phyloP scores from a whole-genome alignment of 148 eudicot species.

The Nepenthes gracilis region DNA sequence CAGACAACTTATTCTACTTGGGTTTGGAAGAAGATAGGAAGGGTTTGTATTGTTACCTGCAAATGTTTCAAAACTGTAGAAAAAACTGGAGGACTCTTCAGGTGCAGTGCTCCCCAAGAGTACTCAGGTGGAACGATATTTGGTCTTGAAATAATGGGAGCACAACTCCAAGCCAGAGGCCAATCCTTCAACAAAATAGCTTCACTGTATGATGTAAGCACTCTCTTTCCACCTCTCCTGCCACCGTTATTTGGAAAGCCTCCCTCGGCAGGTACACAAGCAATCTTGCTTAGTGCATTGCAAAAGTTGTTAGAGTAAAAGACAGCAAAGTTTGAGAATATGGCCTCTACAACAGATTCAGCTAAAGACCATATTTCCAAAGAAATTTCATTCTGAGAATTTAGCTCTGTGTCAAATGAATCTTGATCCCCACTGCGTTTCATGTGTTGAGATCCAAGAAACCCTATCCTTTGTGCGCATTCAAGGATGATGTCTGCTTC shows the following conservation, averaged over 20 bases:
- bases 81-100: slow-evolving; percentile 84
- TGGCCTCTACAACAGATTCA: slow-evolving; percentile 67
- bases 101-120: slow-evolving; percentile 82
- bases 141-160: slow-evolving; percentile 70
- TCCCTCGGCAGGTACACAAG: slow-evolving; percentile 84
- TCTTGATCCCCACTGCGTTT: slow-evolving; percentile 32
- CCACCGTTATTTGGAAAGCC: slow-evolving; percentile 90
- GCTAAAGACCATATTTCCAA: slow-evolving; percentile 76
- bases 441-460: slow-evolving; percentile 57
- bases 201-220: slow-evolving; percentile 75
- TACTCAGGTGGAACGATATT: slow-evolving; percentile 86
- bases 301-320: slow-evolving; percentile 84
- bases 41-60: slow-evolving; percentile 32
- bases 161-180: slow-evolving; percentile 95
- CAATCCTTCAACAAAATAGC: slow-evolving; percentile 86
- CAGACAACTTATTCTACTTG: neutral
- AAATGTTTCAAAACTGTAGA: slow-evolving; percentile 62
- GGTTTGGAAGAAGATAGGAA: neutral
- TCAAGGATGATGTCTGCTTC: slow-evolving; percentile 86
- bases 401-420: slow-evolving; percentile 44
- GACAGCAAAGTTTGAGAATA: slow-evolving; percentile 88
- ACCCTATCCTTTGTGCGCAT: slow-evolving; percentile 87
- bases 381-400: slow-evolving; percentile 51
- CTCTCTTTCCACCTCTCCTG: slow-evolving; percentile 78
- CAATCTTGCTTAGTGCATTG: slow-evolving; percentile 70